A percentile compares a stretch with the other conserved stretches of the same genome.
phyloP scores from a whole-genome alignment of 1,139 yeast genomes.

The Sugiyamaella neomexicana region DNA sequence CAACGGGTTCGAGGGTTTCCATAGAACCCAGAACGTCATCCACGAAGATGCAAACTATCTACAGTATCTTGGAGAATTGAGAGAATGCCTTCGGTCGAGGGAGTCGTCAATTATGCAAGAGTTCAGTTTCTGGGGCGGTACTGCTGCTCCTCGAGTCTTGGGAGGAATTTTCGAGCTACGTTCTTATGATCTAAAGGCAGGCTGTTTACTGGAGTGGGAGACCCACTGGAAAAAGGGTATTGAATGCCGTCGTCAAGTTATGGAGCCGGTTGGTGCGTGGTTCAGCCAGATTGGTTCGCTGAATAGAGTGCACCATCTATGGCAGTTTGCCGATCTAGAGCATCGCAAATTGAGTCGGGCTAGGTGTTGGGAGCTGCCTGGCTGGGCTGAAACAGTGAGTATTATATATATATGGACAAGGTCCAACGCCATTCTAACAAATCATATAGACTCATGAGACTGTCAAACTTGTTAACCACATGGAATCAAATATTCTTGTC shows the following conservation, averaged over 20 bases:
- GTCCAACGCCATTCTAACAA: constrained; percentile 11
- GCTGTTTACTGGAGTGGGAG: constrained; percentile 47
- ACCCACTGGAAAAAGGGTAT: constrained; percentile 45
- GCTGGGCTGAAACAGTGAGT: constrained; percentile 44
- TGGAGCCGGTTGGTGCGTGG: constrained; percentile 52
- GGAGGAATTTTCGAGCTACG: constrained; percentile 49
- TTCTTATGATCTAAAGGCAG: constrained; percentile 44
- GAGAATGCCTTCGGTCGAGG: constrained; percentile 41
- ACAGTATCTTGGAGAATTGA: constrained; percentile 36
- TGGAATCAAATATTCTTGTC: constrained; percentile 44
- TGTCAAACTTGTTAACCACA: constrained; percentile 43
- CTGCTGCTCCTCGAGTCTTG: constrained; percentile 44
- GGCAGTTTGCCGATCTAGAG: constrained; percentile 49
- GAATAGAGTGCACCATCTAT: constrained; percentile 46
- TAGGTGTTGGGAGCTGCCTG: constrained; percentile 48
- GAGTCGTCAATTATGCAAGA: constrained; percentile 44
- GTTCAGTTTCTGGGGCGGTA: constrained; percentile 49
- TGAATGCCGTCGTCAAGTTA: constrained; percentile 46
- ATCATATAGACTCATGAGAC: constrained; percentile 42
- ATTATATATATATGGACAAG: not conserved
- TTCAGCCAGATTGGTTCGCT: constrained; percentile 45
- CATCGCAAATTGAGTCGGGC: constrained; percentile 45
- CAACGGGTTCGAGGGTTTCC: constrained; percentile 46
- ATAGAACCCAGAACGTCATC: constrained; percentile 41
- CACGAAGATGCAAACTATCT: constrained; percentile 39